Percentiles rank a stretch among this genome's conserved stretches.
These are phyloP conservation scores for Xylariaceae sp. DNA, from an alignment of 2,329 filamentous ascomycete species.

Conservation along the genomic window DNA sequence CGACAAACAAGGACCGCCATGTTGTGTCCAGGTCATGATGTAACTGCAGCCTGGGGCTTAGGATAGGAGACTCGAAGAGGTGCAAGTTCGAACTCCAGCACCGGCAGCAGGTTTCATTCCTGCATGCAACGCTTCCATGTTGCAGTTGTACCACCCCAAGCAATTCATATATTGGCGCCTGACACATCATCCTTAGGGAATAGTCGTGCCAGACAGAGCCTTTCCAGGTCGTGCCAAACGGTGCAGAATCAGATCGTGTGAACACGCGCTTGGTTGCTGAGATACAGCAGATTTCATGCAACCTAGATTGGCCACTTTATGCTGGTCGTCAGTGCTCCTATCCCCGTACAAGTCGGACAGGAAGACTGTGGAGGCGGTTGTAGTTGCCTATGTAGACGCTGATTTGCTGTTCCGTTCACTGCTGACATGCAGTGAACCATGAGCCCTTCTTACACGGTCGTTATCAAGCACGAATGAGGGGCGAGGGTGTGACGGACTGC, in stretches of 20 bases:
- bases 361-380: constrained; percentile 12
- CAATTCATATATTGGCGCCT: constrained; percentile 16
- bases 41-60: constrained; percentile 2
- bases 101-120: constrained; percentile 9
- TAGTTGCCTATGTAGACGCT: constrained; percentile 9
- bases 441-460: constrained; percentile 12
- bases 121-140: constrained; percentile 16
- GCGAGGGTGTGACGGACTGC: constrained; percentile 12
- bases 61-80: not conserved
- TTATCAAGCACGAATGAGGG: constrained; percentile 2
- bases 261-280: constrained; percentile 2
- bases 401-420: constrained; percentile 10
- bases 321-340: constrained; percentile 6
- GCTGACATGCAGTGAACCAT: constrained; percentile 21
- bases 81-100: constrained; percentile 3
- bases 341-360: constrained; percentile 14
- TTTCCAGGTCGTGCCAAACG: constrained; percentile 7
- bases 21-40: not conserved
- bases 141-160: constrained; percentile 15
- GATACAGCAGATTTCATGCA: constrained; percentile 12
- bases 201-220: constrained; percentile 5
- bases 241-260: constrained; percentile 5
- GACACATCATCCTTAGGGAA: constrained; percentile 11
- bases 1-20: not conserved
- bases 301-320: constrained; percentile 7